Percentiles rank a stretch among this genome's conserved stretches.
These are phyloP conservation scores for Eucalyptus globulus DNA, from an alignment of 345 rosid genomes.

Conservation along the genomic window DNA sequence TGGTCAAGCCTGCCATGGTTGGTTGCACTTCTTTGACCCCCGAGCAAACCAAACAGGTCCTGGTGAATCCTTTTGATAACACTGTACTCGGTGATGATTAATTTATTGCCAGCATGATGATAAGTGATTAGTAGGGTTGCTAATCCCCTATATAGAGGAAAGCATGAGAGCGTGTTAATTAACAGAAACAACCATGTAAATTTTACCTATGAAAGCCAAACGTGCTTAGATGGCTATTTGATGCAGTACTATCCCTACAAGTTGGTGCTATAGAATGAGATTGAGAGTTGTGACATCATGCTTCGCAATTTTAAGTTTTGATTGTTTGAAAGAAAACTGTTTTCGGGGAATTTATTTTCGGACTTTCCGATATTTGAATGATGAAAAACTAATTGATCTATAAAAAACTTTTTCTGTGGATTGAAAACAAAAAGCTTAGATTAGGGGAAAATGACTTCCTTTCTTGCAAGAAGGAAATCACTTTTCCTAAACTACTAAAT, in stretches of 20 bases:
- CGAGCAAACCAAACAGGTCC: not conserved
- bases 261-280: not conserved
- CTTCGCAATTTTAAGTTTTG: not conserved
- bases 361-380: not conserved
- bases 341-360: rapidly evolving
- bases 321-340: not conserved
- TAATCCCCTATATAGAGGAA: not conserved
- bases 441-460: not conserved
- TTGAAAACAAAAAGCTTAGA: not conserved
- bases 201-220: not conserved
- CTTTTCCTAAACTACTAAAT: not conserved
- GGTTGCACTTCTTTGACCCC: not conserved
- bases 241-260: not conserved
- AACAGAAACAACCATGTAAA: not conserved
- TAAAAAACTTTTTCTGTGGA: not conserved
- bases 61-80: not conserved
- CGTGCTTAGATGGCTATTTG: not conserved
- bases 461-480: not conserved
- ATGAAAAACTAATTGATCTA: not conserved
- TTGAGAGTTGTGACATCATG: not conserved
- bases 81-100: not conserved
- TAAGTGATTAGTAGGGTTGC: not conserved
- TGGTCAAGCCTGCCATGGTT: not conserved
- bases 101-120: not conserved
- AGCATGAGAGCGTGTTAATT: not conserved